phyloP scores from a whole-genome alignment of 2,329 filamentous ascomycete genomes.

The Nectriaceae sp. region DNA sequence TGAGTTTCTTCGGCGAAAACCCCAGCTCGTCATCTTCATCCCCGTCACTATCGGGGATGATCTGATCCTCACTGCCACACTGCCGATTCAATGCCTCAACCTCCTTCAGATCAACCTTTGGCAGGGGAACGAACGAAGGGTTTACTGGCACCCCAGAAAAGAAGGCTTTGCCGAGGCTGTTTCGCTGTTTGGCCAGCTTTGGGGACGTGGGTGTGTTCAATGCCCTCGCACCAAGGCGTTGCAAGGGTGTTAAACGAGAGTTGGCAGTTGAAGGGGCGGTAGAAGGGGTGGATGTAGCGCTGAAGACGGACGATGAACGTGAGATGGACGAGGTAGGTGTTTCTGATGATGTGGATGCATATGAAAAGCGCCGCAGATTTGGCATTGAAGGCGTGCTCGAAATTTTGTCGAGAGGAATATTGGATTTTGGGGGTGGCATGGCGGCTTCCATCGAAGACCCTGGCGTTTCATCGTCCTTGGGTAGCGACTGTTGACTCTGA shows the following conservation, averaged over 20 bases:
- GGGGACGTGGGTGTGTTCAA: slow-evolving; percentile 29
- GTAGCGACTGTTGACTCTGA: slow-evolving; percentile 25
- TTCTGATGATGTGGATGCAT: slow-evolving; percentile 27
- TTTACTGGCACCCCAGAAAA: slow-evolving; percentile 47
- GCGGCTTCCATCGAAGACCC: slow-evolving; percentile 23
- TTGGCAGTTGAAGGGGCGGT: slow-evolving; percentile 46
- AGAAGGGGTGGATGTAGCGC: slow-evolving; percentile 38
- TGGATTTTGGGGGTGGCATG: slow-evolving; percentile 31
- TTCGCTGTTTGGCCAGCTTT: slow-evolving; percentile 30
- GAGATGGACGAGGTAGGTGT: slow-evolving; percentile 40
- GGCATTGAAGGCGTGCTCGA: slow-evolving; percentile 33
- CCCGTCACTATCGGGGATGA: slow-evolving; percentile 54
- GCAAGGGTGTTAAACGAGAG: slow-evolving; percentile 52
- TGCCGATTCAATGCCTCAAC: slow-evolving; percentile 51
- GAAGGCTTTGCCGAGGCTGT: slow-evolving; percentile 25
- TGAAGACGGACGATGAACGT: slow-evolving; percentile 38
- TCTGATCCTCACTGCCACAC: slow-evolving; percentile 58
- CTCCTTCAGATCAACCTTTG: slow-evolving; percentile 55
- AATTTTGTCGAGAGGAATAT: slow-evolving; percentile 18
- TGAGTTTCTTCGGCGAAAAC: slow-evolving; percentile 36
- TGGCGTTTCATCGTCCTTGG: slow-evolving; percentile 20
- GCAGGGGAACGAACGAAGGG: slow-evolving; percentile 56
- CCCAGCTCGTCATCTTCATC: slow-evolving; percentile 45
- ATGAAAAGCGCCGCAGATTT: slow-evolving; percentile 38
- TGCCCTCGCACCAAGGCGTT: slow-evolving; percentile 53